phyloP scores from a whole-genome alignment of 768 basidiomycete species.

The Mycena polygramma region DNA sequence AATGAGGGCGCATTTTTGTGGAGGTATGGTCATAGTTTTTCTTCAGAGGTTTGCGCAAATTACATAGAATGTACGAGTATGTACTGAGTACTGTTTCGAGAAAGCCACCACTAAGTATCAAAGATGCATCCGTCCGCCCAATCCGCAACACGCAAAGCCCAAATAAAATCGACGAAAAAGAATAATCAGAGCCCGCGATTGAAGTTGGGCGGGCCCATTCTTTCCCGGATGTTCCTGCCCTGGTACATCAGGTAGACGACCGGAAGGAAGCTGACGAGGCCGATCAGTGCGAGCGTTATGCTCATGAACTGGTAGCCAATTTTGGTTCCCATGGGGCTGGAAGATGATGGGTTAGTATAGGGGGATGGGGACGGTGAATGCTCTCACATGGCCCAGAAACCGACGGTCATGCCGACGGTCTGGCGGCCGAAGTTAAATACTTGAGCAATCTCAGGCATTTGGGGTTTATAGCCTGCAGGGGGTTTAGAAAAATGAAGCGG shows the following conservation, averaged over 20 bases:
- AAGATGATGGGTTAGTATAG: not conserved
- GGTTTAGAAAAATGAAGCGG: not conserved
- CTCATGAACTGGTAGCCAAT: slow-evolving; percentile 39
- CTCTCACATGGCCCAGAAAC: slow-evolving; percentile 33
- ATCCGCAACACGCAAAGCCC: no score
- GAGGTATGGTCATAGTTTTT: no score
- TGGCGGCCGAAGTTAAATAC: slow-evolving; percentile 38
- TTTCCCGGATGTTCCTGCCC: slow-evolving; percentile 30
- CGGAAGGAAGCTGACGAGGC: slow-evolving; percentile 33
- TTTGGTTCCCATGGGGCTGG: slow-evolving; percentile 34
- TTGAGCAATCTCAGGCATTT: slow-evolving; percentile 35
- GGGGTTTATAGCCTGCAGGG: slow-evolving; percentile 33
- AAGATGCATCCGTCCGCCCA: no score
- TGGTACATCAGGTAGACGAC: slow-evolving; percentile 35
- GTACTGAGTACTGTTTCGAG: no score
- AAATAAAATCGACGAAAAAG: not conserved
- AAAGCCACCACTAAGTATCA: no score
- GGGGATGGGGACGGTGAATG: not conserved
- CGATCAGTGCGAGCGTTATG: slow-evolving; percentile 33
- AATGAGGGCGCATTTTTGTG: no score
- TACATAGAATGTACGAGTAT: no score
- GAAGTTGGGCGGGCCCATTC: slow-evolving; percentile 31
- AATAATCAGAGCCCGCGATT: slow-evolving; percentile 30
- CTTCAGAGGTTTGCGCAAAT: no score
- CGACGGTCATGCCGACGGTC: slow-evolving; percentile 39